phyloP scores from a whole-genome alignment of 2,329 filamentous ascomycete genomes.

The Diaporthe helianthi region DNA sequence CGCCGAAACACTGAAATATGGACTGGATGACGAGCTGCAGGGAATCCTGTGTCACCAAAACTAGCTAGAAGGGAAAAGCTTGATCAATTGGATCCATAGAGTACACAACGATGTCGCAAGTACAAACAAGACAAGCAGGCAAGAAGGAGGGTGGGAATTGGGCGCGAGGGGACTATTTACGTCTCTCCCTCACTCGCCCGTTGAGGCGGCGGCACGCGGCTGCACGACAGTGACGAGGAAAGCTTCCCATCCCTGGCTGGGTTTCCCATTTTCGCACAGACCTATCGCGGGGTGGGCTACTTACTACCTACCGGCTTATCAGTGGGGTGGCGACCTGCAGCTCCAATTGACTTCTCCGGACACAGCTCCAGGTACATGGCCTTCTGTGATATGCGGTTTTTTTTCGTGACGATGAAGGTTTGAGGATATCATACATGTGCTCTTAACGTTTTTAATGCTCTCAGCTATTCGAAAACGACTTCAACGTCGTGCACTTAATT shows the following conservation, averaged over 20 bases:
- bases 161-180: slow-evolving; percentile 29
- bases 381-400: not conserved
- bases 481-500: not conserved
- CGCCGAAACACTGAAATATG: slow-evolving; percentile 2
- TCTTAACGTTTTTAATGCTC: not conserved
- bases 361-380: not conserved
- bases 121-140: slow-evolving; percentile 23
- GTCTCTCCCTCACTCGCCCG: not conserved
- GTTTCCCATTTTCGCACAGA: slow-evolving; percentile 12
- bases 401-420: not conserved
- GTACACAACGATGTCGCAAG: slow-evolving; percentile 23
- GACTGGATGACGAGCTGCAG: slow-evolving; percentile 1
- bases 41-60: slow-evolving; percentile 25
- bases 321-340: slow-evolving; percentile 29
- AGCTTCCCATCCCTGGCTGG: slow-evolving; percentile 16
- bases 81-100: slow-evolving; percentile 33
- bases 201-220: not conserved
- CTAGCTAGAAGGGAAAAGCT: slow-evolving; percentile 21
- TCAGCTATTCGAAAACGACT: not conserved
- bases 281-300: slow-evolving; percentile 27
- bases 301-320: slow-evolving; percentile 35
- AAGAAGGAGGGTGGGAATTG: not conserved
- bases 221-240: slow-evolving; percentile 22
- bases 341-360: slow-evolving; percentile 19
- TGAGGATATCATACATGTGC: accelerated